Evolutionary conservation across 2,329 filamentous ascomycete species (phyloP).

Genomic region (Fusarium lateritium): DNA sequence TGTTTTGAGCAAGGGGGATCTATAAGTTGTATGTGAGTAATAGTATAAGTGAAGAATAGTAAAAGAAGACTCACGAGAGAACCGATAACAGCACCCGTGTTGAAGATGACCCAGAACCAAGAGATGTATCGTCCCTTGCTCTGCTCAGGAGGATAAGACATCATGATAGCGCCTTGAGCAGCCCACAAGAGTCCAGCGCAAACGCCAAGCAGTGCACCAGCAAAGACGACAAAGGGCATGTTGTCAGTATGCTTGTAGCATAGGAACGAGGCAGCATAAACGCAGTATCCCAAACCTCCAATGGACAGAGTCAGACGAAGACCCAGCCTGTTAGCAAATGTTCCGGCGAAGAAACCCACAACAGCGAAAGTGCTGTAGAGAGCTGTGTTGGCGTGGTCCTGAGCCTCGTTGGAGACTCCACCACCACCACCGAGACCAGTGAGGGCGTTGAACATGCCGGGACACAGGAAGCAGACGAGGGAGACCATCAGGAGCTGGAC

Average conservation of each 20-base stretch:
- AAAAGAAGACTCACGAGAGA: conserved; percentile 65
- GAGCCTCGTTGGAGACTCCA: conserved; percentile 64
- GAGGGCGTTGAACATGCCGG: conserved; percentile 81
- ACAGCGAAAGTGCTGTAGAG: conserved; percentile 80
- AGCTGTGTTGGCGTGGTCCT: conserved; percentile 77
- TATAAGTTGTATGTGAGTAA: conserved; percentile 30
- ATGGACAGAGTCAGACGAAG: conserved; percentile 77
- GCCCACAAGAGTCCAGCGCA: conserved; percentile 88
- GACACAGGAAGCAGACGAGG: conserved; percentile 72
- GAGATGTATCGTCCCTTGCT: conserved; percentile 91
- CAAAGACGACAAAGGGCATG: conserved; percentile 80
- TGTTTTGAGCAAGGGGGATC: conserved; percentile 82
- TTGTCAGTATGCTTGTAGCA: conserved; percentile 78
- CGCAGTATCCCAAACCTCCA: conserved; percentile 82
- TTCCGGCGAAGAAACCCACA: conserved; percentile 80
- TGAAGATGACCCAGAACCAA: conserved; percentile 96
- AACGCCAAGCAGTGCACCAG: conserved; percentile 81
- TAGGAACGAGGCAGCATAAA: conserved; percentile 81
- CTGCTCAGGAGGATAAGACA: conserved; percentile 86
- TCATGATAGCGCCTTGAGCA: conserved; percentile 88
- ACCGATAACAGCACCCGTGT: conserved; percentile 90
- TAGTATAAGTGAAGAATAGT: neutral
- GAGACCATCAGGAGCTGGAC: conserved; percentile 79
- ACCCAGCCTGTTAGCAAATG: conserved; percentile 82
- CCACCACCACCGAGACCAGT: conserved; percentile 75